phyloP scores from a whole-genome alignment of 2,329 filamentous ascomycete genomes.

The Septoria petroselini region DNA sequence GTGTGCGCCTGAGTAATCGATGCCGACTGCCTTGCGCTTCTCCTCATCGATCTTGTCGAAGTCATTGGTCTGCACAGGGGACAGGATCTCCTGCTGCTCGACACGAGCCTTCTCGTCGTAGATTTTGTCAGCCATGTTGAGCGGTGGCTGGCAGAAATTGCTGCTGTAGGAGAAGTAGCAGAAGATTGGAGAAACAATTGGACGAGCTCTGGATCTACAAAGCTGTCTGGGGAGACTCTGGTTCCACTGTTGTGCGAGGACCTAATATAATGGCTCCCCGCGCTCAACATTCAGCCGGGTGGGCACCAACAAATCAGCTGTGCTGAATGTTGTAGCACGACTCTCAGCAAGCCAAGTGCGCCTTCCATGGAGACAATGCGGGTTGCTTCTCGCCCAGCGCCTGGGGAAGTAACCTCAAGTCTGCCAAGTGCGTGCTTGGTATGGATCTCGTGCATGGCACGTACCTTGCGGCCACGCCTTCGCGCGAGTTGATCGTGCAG shows the following conservation, averaged over 20 bases:
- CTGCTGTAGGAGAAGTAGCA: not conserved
- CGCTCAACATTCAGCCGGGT: constrained; percentile 18
- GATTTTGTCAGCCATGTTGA: constrained; percentile 19
- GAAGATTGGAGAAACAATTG: constrained; percentile 4
- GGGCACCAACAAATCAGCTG: constrained; percentile 3
- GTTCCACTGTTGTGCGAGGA: constrained; percentile 13
- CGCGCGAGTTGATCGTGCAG: constrained; percentile 1
- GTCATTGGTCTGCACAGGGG: constrained; percentile 23
- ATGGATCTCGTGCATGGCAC: constrained; percentile 9
- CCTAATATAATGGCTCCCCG: constrained; percentile 13
- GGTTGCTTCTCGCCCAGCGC: constrained; percentile 14
- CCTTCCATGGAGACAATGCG: constrained; percentile 11
- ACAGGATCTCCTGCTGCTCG: constrained; percentile 30
- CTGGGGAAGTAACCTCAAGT: constrained; percentile 11
- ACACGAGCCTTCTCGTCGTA: constrained; percentile 26
- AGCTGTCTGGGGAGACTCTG: constrained; percentile 4
- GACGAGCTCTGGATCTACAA: constrained; percentile 5
- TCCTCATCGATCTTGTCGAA: constrained; percentile 33
- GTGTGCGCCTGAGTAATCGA: constrained; percentile 36
- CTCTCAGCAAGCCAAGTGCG: constrained; percentile 14
- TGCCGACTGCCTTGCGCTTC: constrained; percentile 29
- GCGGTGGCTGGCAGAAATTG: not conserved
- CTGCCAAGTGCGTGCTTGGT: constrained; percentile 12
- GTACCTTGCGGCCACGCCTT: not conserved
- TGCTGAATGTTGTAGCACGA: constrained; percentile 9